phyloP scores from a whole-genome alignment of 805 yeast species.

The Yamadazyma paraphyllophila region DNA sequence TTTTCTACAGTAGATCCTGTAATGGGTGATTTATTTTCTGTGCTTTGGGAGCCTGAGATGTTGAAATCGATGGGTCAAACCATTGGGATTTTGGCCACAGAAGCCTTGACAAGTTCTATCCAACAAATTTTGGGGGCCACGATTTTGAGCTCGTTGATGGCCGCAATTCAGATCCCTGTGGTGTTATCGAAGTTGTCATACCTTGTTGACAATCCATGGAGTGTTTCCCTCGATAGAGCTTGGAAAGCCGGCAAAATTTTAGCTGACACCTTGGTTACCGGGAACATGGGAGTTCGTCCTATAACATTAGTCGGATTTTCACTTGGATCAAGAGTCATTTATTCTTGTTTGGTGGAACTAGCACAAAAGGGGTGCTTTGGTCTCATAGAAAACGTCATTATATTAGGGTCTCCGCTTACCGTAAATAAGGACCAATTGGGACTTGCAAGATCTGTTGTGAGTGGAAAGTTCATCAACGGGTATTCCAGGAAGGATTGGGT shows the following conservation, averaged over 20 bases:
- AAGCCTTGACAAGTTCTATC: conserved; percentile 85
- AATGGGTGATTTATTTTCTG: conserved; percentile 92
- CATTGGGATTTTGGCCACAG: conserved; percentile 87
- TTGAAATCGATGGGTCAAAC: conserved; percentile 95
- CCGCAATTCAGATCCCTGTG: conserved; percentile 92
- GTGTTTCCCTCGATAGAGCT: conserved; percentile 92
- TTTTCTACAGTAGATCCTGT: conserved; percentile 96
- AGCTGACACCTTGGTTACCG: conserved; percentile 85
- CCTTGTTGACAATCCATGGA: conserved; percentile 95
- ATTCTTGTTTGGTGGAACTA: conserved; percentile 83
- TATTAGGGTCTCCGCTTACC: conserved; percentile 88
- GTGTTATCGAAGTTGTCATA: conserved; percentile 85
- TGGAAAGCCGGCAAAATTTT: conserved; percentile 92
- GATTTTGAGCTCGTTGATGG: conserved; percentile 81
- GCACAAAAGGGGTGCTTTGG: conserved; percentile 87
- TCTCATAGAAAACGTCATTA: conserved; percentile 78
- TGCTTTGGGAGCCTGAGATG: conserved; percentile 98
- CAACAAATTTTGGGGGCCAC: conserved; percentile 96
- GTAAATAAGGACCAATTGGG: conserved; percentile 74
- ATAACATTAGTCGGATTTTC: conserved; percentile 91
- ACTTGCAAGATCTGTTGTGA: conserved; percentile 77
- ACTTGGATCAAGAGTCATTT: conserved; percentile 87
- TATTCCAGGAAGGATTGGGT: conserved; percentile 94
- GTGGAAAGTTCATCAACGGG: conserved; percentile 88
- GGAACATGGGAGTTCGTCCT: conserved; percentile 90